Percentiles rank a stretch among this genome's conserved stretches.
Evolutionary conservation across 129 eudicot species (phyloP).

Genomic region (Sambucus nigra): DNA sequence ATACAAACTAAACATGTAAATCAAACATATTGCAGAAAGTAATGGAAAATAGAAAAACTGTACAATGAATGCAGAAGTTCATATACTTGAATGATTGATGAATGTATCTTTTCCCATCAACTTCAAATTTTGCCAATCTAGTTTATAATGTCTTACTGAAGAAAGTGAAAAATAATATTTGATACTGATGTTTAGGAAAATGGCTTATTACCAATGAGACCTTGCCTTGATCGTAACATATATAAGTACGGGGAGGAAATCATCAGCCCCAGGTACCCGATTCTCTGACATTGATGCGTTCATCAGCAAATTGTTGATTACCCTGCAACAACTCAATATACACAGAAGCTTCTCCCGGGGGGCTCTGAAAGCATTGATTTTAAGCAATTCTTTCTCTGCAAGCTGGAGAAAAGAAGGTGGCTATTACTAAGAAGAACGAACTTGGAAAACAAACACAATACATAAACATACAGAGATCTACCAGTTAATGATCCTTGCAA

Average conservation of each 20-base stretch:
- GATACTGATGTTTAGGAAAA: not conserved
- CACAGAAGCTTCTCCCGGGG: slow-evolving; percentile 3
- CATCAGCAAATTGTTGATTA: slow-evolving; percentile 1
- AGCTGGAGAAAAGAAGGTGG: not conserved
- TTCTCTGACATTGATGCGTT: slow-evolving; percentile 1
- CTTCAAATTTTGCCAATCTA: not conserved
- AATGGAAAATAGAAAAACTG: not conserved
- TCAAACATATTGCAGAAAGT: not conserved
- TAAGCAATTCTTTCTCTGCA: slow-evolving; percentile 2
- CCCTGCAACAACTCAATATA: slow-evolving; percentile 1
- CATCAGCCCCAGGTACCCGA: slow-evolving; percentile 5
- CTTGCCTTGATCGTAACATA: slow-evolving; percentile 2
- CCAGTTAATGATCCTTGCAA: not conserved
- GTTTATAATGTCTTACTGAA: not conserved
- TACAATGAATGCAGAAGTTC: not conserved
- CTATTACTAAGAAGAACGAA: not conserved
- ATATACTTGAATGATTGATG: not conserved
- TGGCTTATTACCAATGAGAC: slow-evolving; percentile 2
- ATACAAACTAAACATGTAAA: not conserved
- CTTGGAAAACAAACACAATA: not conserved
- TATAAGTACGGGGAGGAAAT: not conserved
- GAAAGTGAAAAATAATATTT: not conserved
- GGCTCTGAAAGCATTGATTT: slow-evolving; percentile 2
- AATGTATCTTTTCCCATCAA: not conserved
- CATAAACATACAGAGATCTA: not conserved